A percentile compares a stretch with the other conserved stretches of the same genome.
Evolutionary conservation across 345 rosid species (phyloP).

Genomic region (Lepidium sativum): DNA sequence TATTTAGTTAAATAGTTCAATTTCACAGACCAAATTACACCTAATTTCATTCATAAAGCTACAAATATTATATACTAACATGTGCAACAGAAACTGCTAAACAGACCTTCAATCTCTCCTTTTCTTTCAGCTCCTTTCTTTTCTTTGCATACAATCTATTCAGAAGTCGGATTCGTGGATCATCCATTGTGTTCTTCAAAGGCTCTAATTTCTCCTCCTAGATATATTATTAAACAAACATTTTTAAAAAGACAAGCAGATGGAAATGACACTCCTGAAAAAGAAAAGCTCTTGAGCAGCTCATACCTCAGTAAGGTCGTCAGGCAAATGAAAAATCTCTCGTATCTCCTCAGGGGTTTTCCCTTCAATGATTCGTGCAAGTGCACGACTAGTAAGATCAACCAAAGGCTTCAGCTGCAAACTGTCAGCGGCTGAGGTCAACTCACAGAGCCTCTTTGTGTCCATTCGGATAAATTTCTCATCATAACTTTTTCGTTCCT

Average conservation of each 20-base stretch:
- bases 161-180: conserved; percentile 77
- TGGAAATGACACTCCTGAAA: not conserved
- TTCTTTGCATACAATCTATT: conserved; percentile 77
- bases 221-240: conserved; percentile 5
- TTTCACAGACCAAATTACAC: not conserved
- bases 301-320: conserved; percentile 88
- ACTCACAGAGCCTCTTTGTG: conserved; percentile 74
- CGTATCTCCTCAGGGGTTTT: conserved; percentile 84
- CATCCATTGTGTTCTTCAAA: conserved; percentile 64
- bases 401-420: conserved; percentile 84
- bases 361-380: conserved; percentile 82
- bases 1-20: conserved; percentile 8
- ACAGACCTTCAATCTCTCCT: conserved; percentile 63
- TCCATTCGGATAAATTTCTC: conserved; percentile 85
- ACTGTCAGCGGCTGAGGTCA: conserved; percentile 92
- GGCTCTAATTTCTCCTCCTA: conserved; percentile 97
- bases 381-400: conserved; percentile 86
- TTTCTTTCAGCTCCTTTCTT: conserved; percentile 76
- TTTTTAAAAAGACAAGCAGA: conserved; percentile 7
- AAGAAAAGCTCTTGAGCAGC: conserved; percentile 19
- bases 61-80: not conserved
- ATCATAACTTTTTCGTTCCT: conserved; percentile 80
- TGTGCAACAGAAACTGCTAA: not conserved
- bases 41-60: not conserved
- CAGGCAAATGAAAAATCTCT: conserved; percentile 86